Conservation (phyloP, 2,329 filamentous ascomycete genomes). For the Conoideocrella luteorostrata region DNA sequence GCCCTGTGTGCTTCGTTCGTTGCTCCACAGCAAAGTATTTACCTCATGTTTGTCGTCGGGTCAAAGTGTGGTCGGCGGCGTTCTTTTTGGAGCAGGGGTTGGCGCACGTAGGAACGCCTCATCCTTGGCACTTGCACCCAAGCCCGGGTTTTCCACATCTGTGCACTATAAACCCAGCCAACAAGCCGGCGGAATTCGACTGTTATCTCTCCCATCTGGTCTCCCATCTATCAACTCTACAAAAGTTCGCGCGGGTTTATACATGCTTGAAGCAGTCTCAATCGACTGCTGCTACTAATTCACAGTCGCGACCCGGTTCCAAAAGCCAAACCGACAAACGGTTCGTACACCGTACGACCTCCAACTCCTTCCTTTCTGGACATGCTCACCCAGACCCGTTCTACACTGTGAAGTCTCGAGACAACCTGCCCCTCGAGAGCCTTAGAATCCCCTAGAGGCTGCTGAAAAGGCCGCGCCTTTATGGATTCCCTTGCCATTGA, state of each 20-base stretch:
- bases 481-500: constrained; percentile 8
- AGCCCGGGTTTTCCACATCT: neutral
- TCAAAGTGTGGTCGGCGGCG: too few species aligned
- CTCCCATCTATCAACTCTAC: neutral
- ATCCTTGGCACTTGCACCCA: constrained; percentile 1
- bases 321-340: too few species aligned
- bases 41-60: too few species aligned
- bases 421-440: neutral
- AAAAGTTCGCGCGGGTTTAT: neutral
- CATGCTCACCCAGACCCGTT: constrained; percentile 1
- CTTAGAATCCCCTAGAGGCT: neutral
- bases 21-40: too few species aligned
- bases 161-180: neutral
- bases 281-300: too few species aligned
- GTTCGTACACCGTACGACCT: too few species aligned
- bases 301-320: too few species aligned
- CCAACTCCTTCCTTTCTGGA: neutral
- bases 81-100: too few species aligned
- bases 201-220: neutral
- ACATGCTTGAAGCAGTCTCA: too few species aligned
- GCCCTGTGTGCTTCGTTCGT: too few species aligned
- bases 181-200: too few species aligned
- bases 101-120: neutral
- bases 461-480: neutral
- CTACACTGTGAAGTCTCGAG: neutral